A percentile compares a stretch with the other conserved stretches of the same genome.
Conservation (phyloP, 495 filamentous ascomycete genomes). For the Penicillium cinerascens region DNA sequence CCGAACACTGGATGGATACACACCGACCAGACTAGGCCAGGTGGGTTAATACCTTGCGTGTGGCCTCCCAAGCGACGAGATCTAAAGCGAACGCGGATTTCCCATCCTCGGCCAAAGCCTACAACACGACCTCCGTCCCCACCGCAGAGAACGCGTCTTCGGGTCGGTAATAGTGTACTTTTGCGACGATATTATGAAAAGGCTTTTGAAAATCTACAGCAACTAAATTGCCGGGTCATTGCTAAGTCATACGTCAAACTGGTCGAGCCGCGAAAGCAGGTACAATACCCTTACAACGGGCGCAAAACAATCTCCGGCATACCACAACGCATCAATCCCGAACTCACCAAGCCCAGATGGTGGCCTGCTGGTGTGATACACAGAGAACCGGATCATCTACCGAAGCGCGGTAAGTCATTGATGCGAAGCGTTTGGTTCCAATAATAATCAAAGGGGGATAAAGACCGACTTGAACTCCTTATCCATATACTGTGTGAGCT, state of each 20-base stretch:
- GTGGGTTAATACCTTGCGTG: slow-evolving; percentile 37
- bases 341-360: slow-evolving; percentile 62
- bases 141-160: slow-evolving; percentile 36
- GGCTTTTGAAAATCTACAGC: slow-evolving; percentile 43
- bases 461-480: slow-evolving; percentile 61
- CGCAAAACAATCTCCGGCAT: slow-evolving; percentile 42
- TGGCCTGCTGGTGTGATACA: slow-evolving; percentile 72
- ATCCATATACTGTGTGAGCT: slow-evolving; percentile 58
- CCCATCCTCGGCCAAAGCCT: slow-evolving; percentile 19
- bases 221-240: slow-evolving; percentile 49
- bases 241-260: slow-evolving; percentile 78
- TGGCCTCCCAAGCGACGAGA: slow-evolving; percentile 33
- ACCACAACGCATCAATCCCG: slow-evolving; percentile 38
- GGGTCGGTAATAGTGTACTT: slow-evolving; percentile 53
- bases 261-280: slow-evolving; percentile 84
- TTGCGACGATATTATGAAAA: slow-evolving; percentile 61
- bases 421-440: neutral
- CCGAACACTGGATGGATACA: slow-evolving; percentile 20
- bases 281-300: slow-evolving; percentile 72
- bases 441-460: neutral
- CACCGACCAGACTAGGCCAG: slow-evolving; percentile 10
- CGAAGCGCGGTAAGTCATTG: slow-evolving; percentile 58
- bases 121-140: slow-evolving; percentile 24
- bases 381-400: slow-evolving; percentile 77
- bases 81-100: slow-evolving; percentile 14